Evolutionary conservation across 1,139 yeast species (phyloP).

Genomic region (Arxiozyma telluris): DNA sequence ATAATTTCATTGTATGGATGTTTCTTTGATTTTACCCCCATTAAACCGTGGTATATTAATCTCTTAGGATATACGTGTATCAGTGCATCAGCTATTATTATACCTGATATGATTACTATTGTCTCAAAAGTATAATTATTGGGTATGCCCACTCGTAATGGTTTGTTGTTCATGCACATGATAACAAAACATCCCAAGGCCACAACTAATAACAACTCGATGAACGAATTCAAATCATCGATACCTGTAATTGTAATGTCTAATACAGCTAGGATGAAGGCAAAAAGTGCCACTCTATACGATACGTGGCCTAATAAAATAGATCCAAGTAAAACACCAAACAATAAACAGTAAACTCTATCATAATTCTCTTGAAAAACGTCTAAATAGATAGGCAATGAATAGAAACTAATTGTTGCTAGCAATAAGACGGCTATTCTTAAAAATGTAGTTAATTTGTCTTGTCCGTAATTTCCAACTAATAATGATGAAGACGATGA

Average conservation of each 20-base stretch:
- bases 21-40: not conserved
- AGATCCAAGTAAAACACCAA: not conserved
- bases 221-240: not conserved
- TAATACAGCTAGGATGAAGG: not conserved
- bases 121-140: not conserved
- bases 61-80: not conserved
- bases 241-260: too few relatives aligned
- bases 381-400: not conserved
- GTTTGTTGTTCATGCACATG: not conserved
- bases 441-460: not conserved
- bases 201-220: not conserved
- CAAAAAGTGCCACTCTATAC: not conserved
- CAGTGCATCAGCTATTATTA: not conserved
- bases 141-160: not conserved
- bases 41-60: not conserved
- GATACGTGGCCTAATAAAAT: not conserved
- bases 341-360: not conserved
- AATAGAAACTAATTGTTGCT: not conserved
- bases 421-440: not conserved
- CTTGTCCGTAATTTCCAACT: not conserved
- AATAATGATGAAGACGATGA: not conserved
- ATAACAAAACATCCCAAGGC: not conserved
- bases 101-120: not conserved
- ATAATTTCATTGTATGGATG: slow-evolving; percentile 1
- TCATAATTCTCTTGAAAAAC: not conserved